Conservation (phyloP, 2,329 filamentous ascomycete species). For the Tolypocladium capitatum region DNA sequence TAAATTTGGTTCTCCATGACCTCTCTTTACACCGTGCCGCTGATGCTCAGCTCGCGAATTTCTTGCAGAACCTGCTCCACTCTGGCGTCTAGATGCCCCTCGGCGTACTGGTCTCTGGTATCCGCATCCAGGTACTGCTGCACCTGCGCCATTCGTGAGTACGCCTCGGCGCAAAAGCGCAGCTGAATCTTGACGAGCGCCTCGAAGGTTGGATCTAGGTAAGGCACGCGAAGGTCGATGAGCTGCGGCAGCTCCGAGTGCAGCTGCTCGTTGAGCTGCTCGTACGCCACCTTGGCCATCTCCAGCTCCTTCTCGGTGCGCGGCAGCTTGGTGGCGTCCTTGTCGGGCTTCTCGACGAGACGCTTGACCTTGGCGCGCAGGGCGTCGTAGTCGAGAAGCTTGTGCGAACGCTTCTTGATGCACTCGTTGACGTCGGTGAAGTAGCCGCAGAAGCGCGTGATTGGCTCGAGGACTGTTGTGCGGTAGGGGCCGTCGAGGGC, state of each 20-base stretch:
- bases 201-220: slow-evolving; percentile 93
- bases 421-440: slow-evolving; percentile 99
- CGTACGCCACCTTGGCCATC: slow-evolving; percentile 84
- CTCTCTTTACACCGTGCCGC: slow-evolving; percentile 47
- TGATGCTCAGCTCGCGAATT: slow-evolving; percentile 93
- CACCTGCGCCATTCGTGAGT: slow-evolving; percentile 95
- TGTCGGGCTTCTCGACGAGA: slow-evolving; percentile 95
- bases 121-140: slow-evolving; percentile 96
- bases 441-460: slow-evolving; percentile 91
- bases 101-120: slow-evolving; percentile 89
- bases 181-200: slow-evolving; percentile 97
- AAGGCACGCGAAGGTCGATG: slow-evolving; percentile 92
- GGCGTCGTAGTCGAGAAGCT: slow-evolving; percentile 94
- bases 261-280: slow-evolving; percentile 93
- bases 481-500: slow-evolving; percentile 91
- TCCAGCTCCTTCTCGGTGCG: slow-evolving; percentile 94
- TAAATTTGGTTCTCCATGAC: no score
- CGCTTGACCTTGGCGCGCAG: slow-evolving; percentile 94
- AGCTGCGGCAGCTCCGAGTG: slow-evolving; percentile 86
- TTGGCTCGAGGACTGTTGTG: slow-evolving; percentile 89
- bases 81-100: slow-evolving; percentile 77
- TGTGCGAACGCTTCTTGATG: slow-evolving; percentile 98
- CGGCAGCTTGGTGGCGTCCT: slow-evolving; percentile 92
- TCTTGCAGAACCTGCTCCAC: slow-evolving; percentile 95
- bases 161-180: slow-evolving; percentile 94